Evolutionary conservation across 2,329 filamentous ascomycete species (phyloP).

Genomic region (Dactylonectria estremocensis): DNA sequence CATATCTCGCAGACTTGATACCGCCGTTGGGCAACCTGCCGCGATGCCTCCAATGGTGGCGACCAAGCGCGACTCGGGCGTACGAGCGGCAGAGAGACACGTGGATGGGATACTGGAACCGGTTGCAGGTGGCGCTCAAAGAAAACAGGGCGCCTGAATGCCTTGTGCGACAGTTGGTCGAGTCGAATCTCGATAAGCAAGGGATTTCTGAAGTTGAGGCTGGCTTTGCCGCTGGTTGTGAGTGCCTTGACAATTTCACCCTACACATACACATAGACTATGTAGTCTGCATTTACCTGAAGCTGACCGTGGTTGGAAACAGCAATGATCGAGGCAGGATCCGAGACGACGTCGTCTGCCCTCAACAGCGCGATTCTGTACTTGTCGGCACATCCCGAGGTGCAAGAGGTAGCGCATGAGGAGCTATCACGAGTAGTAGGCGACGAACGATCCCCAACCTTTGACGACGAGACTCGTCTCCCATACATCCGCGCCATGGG

Average conservation of each 20-base stretch:
- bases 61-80: slow-evolving; percentile 10
- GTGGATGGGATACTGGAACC: slow-evolving; percentile 30
- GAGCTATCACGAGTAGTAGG: slow-evolving; percentile 69
- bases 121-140: slow-evolving; percentile 1
- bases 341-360: slow-evolving; percentile 30
- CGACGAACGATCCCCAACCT: slow-evolving; percentile 60
- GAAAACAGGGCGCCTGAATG: slow-evolving; percentile 26
- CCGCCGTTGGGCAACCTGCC: slow-evolving; percentile 19
- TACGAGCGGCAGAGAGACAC: slow-evolving; percentile 21
- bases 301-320: background rate
- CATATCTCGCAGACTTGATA: slow-evolving; percentile 22
- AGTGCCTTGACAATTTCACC: background rate
- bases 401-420: slow-evolving; percentile 57
- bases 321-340: slow-evolving; percentile 36
- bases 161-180: slow-evolving; percentile 14
- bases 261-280: no score
- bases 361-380: slow-evolving; percentile 28
- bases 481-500: slow-evolving; percentile 69
- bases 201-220: slow-evolving; percentile 29
- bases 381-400: slow-evolving; percentile 22
- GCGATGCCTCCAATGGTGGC: slow-evolving; percentile 27
- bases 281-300: no score
- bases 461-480: slow-evolving; percentile 63
- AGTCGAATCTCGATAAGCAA: slow-evolving; percentile 28
- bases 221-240: slow-evolving; percentile 22